Conservation (phyloP, 2,329 filamentous ascomycete genomes). For the Plenodomus lindquistii region DNA sequence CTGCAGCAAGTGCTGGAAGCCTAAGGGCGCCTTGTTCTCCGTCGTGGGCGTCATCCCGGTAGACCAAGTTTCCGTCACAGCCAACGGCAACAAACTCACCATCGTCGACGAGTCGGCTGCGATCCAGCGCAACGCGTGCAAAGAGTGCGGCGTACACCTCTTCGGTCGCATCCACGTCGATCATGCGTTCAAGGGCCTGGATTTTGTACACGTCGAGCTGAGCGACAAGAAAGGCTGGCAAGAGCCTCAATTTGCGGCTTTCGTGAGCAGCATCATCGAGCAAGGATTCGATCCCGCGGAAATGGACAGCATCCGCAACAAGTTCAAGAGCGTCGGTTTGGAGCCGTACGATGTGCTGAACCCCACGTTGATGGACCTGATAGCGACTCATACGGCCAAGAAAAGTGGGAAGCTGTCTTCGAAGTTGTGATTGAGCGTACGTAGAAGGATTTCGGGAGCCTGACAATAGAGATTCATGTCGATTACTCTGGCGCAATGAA, state of each 20-base stretch:
- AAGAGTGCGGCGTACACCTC: conserved; percentile 60
- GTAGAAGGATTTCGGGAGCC: background rate
- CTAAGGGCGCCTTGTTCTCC: conserved; percentile 64
- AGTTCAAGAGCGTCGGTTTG: conserved; percentile 60
- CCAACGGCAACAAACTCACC: conserved; percentile 61
- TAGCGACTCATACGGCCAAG: conserved; percentile 57
- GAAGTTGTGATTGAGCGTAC: conserved; percentile 18
- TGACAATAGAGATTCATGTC: too few relatives aligned
- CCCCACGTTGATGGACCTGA: conserved; percentile 64
- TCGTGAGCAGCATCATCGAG: conserved; percentile 70
- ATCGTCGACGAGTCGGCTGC: conserved; percentile 60
- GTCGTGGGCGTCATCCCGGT: conserved; percentile 64
- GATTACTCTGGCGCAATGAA: too few relatives aligned
- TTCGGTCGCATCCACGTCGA: conserved; percentile 67
- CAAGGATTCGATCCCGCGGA: conserved; percentile 63
- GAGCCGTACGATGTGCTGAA: conserved; percentile 66
- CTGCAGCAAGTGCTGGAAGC: conserved; percentile 75
- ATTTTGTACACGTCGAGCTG: conserved; percentile 69
- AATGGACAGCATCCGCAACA: conserved; percentile 59
- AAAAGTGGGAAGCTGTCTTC: conserved; percentile 42
- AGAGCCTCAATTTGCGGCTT: conserved; percentile 71
- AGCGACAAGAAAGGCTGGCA: conserved; percentile 67
- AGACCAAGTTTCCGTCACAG: conserved; percentile 60
- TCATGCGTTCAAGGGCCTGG: conserved; percentile 70
- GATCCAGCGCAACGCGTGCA: conserved; percentile 57